Evolutionary conservation across 2,329 filamentous ascomycete species (phyloP), one percentile per base, ranked within the genome.

Genomic region (Paecilomyces fulvus): DNA sequence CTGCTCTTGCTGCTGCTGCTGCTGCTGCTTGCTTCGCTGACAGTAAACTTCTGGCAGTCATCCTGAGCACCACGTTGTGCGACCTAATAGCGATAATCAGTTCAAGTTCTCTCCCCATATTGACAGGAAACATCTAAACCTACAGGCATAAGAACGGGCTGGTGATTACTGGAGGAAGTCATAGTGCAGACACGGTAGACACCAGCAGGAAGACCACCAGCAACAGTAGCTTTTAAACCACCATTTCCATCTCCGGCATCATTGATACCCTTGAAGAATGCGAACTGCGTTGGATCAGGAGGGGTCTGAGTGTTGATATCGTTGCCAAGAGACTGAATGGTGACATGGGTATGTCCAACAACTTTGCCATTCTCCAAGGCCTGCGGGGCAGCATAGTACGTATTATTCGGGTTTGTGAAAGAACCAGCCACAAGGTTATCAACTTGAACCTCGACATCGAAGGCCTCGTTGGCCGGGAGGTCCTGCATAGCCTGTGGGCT

Each of bases 251-350:
- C 71, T 37, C 77, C 79, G 21, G 64, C 70, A 59, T 82, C 77
- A 61, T 83, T 80, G 64, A 83, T 76, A 56, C 81, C 81, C 71
- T 82, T 82, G 75, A 83, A 83, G 70, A 81, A 83, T 23, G 71
- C 77, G 65, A 83, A 83, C 20, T 72, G 70, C 9, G 75, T 63
- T 51, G 77, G 61, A 57, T 77, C 63, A 49, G 72, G 65, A 55
- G 77, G 70, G 4, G 64, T 65, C 0, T 58, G 64, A 1, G 73
- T 66, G 48, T 72, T 73, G 48, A 74, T 56, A 31, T 71, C 61
- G 30, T 53, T 58, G 12, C 67, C 67, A 43, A 83, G 65, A 46
- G 77, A 71, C 63, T 84, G 80, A 20, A 82, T 73, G 5, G 79
- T 79, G 58, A 83, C 74, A 63, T 71, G 64, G 49, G 64, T 66